Evolutionary conservation across 139 green algal species (phyloP).

Genomic region (Dunaliella primolecta): DNA sequence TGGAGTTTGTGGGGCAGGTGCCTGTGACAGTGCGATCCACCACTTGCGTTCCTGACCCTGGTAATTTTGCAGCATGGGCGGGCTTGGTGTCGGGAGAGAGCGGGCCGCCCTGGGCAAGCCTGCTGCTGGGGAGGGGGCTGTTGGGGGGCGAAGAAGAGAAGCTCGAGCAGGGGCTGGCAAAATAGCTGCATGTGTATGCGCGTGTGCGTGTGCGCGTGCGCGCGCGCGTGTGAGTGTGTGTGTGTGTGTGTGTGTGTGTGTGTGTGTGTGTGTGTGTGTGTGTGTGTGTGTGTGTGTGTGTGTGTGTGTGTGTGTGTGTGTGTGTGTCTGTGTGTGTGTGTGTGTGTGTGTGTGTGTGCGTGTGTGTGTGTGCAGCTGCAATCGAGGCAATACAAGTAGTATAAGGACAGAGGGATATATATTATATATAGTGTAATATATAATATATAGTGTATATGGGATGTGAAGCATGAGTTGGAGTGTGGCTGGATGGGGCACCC

Average conservation of each 20-base stretch:
- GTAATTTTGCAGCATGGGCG: no score
- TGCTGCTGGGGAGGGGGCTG: background rate
- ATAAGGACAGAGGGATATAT: no score
- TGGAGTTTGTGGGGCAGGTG: no score
- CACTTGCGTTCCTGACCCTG: no score
- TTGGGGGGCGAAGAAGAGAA: background rate
- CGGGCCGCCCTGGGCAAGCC: no score
- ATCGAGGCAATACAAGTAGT: no score
- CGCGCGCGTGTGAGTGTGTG: background rate
- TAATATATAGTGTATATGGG: no score
- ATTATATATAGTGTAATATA: no score
- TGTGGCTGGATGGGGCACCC: no score
- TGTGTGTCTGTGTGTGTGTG: conserved; percentile 13
- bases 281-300: conserved; percentile 5
- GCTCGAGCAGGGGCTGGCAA: background rate
- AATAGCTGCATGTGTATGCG: background rate
- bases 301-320: conserved; percentile 14
- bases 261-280: background rate
- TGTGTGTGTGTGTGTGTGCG: conserved; percentile 1
- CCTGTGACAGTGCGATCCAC: no score
- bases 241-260: background rate
- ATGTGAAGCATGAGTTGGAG: no score
- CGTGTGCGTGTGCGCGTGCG: background rate
- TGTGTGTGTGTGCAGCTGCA: background rate
- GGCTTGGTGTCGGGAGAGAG: no score